Percentiles rank a stretch among this genome's conserved stretches.
Evolutionary conservation across 108 stramenopile species (phyloP).

Genomic region (Pseudonitzschia multiseries): DNA sequence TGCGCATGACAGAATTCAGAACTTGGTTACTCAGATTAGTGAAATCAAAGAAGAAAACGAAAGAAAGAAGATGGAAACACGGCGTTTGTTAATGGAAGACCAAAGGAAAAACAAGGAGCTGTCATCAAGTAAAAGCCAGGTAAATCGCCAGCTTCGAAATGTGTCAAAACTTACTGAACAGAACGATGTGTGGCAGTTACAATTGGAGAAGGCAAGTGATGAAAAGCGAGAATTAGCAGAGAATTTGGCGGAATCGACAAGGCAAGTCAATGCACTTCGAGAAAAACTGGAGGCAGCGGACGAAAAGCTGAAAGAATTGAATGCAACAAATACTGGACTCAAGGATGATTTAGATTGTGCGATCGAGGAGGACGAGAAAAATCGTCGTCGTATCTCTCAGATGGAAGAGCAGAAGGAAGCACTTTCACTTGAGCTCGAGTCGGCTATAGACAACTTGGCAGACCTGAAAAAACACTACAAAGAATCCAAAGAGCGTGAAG

Average conservation of each 20-base stretch:
- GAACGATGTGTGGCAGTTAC: conserved; percentile 12
- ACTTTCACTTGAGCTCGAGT: not conserved
- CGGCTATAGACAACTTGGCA: conserved; percentile 3
- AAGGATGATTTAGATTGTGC: conserved; percentile 7
- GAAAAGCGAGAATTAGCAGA: conserved; percentile 1
- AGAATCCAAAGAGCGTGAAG: not conserved
- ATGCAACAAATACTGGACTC: not conserved
- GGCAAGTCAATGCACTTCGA: not conserved
- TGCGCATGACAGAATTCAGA: not conserved
- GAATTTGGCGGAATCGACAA: not conserved
- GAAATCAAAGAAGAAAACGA: conserved; percentile 1
- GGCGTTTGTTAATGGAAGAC: conserved; percentile 4
- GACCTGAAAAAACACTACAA: not conserved
- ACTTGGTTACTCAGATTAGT: not conserved
- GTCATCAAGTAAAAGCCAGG: not conserved
- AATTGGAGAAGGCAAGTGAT: conserved; percentile 3
- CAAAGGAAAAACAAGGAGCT: conserved; percentile 4
- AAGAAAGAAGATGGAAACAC: not conserved
- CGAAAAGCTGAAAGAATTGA: conserved; percentile 2
- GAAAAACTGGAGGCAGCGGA: not conserved
- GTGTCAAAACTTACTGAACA: conserved; percentile 16
- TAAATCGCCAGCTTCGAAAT: conserved; percentile 16
- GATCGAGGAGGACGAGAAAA: not conserved
- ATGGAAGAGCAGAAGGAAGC: conserved; percentile 20
- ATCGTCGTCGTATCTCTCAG: conserved; percentile 10